phyloP scores from a whole-genome alignment of 768 basidiomycete genomes.

The Suillus variegatus region DNA sequence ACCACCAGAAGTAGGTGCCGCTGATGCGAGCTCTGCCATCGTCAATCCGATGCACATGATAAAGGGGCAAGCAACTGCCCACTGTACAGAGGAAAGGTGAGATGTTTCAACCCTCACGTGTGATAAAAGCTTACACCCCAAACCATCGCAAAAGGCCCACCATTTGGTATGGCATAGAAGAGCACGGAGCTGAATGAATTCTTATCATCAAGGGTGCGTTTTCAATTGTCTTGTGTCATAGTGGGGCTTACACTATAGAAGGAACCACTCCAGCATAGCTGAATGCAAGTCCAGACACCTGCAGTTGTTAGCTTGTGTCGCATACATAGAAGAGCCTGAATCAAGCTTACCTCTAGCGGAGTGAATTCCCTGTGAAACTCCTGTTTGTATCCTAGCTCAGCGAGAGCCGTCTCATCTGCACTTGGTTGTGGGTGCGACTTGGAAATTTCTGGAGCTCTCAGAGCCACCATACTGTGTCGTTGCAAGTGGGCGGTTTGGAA shows the following conservation, averaged over 20 bases:
- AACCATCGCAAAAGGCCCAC: neutral
- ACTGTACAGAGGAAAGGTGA: neutral
- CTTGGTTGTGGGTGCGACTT: neutral
- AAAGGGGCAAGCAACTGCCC: neutral
- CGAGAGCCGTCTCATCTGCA: neutral
- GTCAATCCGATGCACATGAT: neutral
- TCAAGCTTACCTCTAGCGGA: neutral
- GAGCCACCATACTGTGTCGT: neutral
- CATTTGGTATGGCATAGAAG: neutral
- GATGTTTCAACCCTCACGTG: neutral
- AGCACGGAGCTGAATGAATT: neutral
- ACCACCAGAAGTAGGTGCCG: neutral
- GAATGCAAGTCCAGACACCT: no score
- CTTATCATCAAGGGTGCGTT: neutral
- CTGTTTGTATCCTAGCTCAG: neutral
- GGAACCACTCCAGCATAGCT: neutral
- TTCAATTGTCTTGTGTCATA: neutral
- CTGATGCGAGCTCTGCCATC: neutral
- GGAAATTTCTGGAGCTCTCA: neutral
- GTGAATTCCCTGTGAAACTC: neutral
- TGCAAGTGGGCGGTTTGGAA: neutral
- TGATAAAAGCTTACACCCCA: neutral
- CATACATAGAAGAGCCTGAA: no score
- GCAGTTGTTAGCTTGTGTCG: no score
- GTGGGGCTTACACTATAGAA: neutral